phyloP scores from a whole-genome alignment of 2,329 filamentous ascomycete species.

The Penicillium sclerotiorum region DNA sequence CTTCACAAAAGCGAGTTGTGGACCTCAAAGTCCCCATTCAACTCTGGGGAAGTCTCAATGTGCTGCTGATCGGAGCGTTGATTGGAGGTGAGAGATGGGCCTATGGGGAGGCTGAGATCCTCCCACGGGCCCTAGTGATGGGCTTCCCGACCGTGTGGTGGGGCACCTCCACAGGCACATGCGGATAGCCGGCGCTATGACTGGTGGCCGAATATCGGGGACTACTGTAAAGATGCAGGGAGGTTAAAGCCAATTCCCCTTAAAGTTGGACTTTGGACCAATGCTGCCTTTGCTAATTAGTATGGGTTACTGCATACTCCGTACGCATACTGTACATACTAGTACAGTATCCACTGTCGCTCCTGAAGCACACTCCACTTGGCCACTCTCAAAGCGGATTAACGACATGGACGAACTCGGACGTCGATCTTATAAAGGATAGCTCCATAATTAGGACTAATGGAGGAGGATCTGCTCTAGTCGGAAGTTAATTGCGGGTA shows the following conservation, averaged over 20 bases:
- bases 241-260: conserved; percentile 22
- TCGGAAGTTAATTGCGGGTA: neutral
- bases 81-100: conserved; percentile 18
- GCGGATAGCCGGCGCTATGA: conserved; percentile 12
- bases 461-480: neutral
- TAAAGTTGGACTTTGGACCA: conserved; percentile 21
- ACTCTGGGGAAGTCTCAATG: conserved; percentile 18
- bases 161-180: conserved; percentile 14
- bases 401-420: conserved; percentile 1
- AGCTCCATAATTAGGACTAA: neutral
- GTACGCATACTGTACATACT: neutral
- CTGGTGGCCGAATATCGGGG: conserved; percentile 8
- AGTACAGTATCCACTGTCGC: too few species aligned
- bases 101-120: conserved; percentile 2
- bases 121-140: conserved; percentile 19
- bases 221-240: conserved; percentile 15
- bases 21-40: conserved; percentile 14
- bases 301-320: neutral
- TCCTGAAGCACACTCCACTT: too few species aligned
- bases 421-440: neutral
- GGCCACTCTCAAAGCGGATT: neutral
- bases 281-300: neutral
- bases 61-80: conserved; percentile 13
- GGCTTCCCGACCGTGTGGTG: conserved; percentile 2
- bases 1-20: too few species aligned